A percentile compares a stretch with the other conserved stretches of the same genome.
Conservation (phyloP, 1,284 basidiomycete genomes). For the Acaromyces ingoldii region DNA sequence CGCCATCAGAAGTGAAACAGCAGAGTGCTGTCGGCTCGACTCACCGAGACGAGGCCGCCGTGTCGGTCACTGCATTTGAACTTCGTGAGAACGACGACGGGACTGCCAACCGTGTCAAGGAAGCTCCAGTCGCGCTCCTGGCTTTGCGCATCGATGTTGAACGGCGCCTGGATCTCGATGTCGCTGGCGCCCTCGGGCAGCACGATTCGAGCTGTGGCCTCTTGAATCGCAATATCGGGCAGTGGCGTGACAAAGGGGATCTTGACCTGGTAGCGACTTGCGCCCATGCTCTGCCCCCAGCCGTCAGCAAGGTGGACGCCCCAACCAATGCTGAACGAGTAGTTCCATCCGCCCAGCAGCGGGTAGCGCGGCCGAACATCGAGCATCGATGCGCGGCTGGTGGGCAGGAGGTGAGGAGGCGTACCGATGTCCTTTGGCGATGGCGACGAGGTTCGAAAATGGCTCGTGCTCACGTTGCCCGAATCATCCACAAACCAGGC, state of each 20-base stretch:
- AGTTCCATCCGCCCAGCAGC: conserved; percentile 94
- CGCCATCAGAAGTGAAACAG: too few species aligned
- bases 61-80: conserved; percentile 23
- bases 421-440: conserved; percentile 11
- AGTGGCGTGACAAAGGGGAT: conserved; percentile 82
- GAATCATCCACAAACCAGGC: conserved; percentile 66
- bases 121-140: background rate
- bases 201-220: conserved; percentile 73
- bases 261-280: conserved; percentile 65
- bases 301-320: conserved; percentile 59
- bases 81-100: conserved; percentile 15
- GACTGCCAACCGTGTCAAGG: conserved; percentile 3
- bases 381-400: conserved; percentile 55
- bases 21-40: too few species aligned
- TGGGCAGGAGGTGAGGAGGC: conserved; percentile 14
- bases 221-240: conserved; percentile 72
- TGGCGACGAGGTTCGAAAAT: conserved; percentile 62
- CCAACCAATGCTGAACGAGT: conserved; percentile 87
- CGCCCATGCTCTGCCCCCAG: conserved; percentile 60
- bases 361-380: conserved; percentile 88
- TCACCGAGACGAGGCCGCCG: conserved; percentile 22
- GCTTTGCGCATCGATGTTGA: background rate
- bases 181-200: conserved; percentile 78
- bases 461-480: conserved; percentile 94
- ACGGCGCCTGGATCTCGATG: background rate